Conservation (phyloP, 139 green algal species). For the Micractinium sp. region DNA sequence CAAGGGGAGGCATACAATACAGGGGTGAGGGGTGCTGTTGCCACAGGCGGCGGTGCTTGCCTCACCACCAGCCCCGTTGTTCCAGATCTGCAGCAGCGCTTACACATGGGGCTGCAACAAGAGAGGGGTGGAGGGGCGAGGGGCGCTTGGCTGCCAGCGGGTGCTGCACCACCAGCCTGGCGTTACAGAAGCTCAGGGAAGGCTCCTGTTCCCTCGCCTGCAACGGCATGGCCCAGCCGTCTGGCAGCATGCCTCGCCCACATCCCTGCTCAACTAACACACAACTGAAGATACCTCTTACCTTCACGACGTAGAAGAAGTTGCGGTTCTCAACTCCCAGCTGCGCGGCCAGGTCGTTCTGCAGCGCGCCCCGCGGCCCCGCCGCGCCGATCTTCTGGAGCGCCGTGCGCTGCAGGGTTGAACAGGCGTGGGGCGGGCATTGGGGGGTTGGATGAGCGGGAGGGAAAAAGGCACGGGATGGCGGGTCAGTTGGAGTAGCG, state of each 20-base stretch:
- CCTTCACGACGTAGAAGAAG: slow-evolving; percentile 79
- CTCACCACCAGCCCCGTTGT: too few species aligned
- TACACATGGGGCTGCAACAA: background rate
- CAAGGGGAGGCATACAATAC: too few species aligned
- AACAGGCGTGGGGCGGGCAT: background rate
- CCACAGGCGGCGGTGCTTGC: too few species aligned
- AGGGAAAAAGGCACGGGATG: too few species aligned
- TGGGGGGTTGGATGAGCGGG: background rate
- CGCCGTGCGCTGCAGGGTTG: slow-evolving; percentile 46
- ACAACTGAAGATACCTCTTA: slow-evolving; percentile 20
- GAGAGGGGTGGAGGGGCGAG: background rate
- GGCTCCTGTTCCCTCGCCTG: too few species aligned
- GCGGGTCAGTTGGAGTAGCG: too few species aligned
- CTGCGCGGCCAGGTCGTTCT: slow-evolving; percentile 55
- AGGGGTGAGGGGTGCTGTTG: too few species aligned
- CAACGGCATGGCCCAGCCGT: too few species aligned
- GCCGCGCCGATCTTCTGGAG: slow-evolving; percentile 50
- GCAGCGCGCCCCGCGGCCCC: slow-evolving; percentile 54
- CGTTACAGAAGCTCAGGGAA: too few species aligned
- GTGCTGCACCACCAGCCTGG: too few species aligned
- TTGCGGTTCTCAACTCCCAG: slow-evolving; percentile 64
- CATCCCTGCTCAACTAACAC: background rate
- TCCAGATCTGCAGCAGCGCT: too few species aligned
- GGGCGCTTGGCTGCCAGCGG: background rate
- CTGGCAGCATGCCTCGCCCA: background rate